These are phyloP conservation scores for Peronospora destructor DNA, from an alignment of 352 stramenopile species.

Conservation along the genomic window DNA sequence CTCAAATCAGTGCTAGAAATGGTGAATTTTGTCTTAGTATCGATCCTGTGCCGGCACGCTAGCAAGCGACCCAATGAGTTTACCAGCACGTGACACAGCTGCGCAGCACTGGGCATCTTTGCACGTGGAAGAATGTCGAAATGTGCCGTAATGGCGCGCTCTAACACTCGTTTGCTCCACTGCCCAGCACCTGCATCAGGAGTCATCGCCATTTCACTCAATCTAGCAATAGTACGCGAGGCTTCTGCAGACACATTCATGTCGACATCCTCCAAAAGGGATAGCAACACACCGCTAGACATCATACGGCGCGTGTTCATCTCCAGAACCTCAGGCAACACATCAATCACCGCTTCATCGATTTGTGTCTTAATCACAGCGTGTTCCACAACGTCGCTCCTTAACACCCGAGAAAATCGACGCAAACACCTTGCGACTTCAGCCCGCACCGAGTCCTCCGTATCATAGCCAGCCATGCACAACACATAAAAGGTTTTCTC, in stretches of 20 bases:
- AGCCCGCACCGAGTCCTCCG: constrained; percentile 26
- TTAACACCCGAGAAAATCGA: constrained; percentile 15
- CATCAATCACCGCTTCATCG: constrained; percentile 40
- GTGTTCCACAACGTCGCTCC: constrained; percentile 28
- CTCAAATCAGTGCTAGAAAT: constrained; percentile 25
- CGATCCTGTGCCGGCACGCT: constrained; percentile 16
- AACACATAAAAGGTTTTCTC: constrained; percentile 43
- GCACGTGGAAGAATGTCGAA: constrained; percentile 39
- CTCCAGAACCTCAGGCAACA: constrained; percentile 26
- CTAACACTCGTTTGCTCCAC: constrained; percentile 33
- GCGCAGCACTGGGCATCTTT: neutral
- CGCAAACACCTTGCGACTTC: constrained; percentile 40
- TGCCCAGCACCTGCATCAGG: constrained; percentile 7
- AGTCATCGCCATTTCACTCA: constrained; percentile 25
- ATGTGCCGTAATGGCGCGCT: constrained; percentile 42
- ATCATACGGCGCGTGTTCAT: constrained; percentile 50
- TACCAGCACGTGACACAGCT: constrained; percentile 21
- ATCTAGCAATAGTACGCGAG: constrained; percentile 34
- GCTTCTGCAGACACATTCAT: constrained; percentile 39
- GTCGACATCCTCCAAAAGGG: constrained; percentile 49
- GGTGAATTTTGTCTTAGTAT: constrained; percentile 15
- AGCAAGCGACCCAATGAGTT: constrained; percentile 28
- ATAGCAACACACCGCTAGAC: constrained; percentile 50
- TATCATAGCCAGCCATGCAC: constrained; percentile 35
- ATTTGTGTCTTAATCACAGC: constrained; percentile 49